Evolutionary conservation across 2,329 filamentous ascomycete species (phyloP), one percentile per base, ranked within the genome.

Genomic region (Phoma herbarum): DNA sequence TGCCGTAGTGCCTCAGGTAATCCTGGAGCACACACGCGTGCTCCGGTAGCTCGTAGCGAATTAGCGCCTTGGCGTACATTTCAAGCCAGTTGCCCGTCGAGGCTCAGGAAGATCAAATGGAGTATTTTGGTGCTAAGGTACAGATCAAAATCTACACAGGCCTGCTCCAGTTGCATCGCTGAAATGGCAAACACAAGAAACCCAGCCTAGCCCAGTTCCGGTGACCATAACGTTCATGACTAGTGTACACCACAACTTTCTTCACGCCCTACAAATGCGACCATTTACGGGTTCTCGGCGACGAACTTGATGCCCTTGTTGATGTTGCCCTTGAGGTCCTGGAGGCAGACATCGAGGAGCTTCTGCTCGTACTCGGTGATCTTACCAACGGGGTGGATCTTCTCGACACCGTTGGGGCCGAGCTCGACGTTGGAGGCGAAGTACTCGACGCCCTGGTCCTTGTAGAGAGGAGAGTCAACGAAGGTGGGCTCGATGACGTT

Each of bases 361-460:
- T 89, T 88, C 88, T 96, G 84, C 90, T 99, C 95, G 80, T 88
- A 84, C 73, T 88, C 87, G 76, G 92, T 91, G 77, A 98, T 77
- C 81, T 91, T 85, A 81, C 95, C 95, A 72, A 99, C 83, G 73
- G 90, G 88, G 79, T 90, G 86, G 80, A 98, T 94, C 88, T 96
- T 90, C 87, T 95, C 89, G 68, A 96, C 94, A 85, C 95, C 95
- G 80, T 94, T 90, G 79, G 93, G 93, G 83, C 95, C 95, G 76
- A 99, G 91, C 86, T 97, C 92, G 77, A 99, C 91, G 81, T 88
- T 90, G 83, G 90, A 93, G 78, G 92, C 90, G 85, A 99, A 99
- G 91, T 96, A 99, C 61, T 96, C 91, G 75, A 96, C 87, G 76
- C 94, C 95, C 85, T 96, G 90, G 84, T 97, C 93, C 90, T 97